Evolutionary conservation across 2,329 filamentous ascomycete genomes (phyloP), one percentile per base, ranked within the genome.

Genomic region (Ophiocordyceps robertsii): DNA sequence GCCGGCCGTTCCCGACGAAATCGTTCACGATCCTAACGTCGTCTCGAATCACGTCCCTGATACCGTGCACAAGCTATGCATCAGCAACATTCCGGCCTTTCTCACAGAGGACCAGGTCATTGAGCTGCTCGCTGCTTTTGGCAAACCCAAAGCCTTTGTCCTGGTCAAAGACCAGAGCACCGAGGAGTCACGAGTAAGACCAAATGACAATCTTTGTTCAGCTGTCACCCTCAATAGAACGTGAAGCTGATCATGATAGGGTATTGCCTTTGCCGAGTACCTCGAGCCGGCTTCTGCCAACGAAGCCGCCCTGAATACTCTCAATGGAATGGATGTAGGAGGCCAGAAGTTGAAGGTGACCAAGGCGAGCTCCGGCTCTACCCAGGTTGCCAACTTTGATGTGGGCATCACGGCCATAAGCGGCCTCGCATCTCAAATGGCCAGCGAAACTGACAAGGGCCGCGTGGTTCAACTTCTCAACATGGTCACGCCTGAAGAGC

Each of bases 321-420:
- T 98, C 29, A 90, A 96, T 54, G 85, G 84, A 30, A 95, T 98
- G 82, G 85, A 92, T 50, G 77, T 98, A 13, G 89, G 86, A 35
- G 89, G 94, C 47, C 82, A 83, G 54, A 78, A 82, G 53, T 73
- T 98, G 43, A 90, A 83, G 66, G 88, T 95, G 31, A 72, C 77
- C 50, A 86, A 89, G 56, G 93, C 92, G 29, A 94, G 89, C 61
- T 84, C 95, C 50, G 92, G 92, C 52, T 82, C 87, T 47, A 90
- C 88, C n/a, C 92, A 98, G 61, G 88, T 88, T 19, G 74, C 85
- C 38, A 88, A 88, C 48, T 75, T 94, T 35, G 92, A 98, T 56
- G 93, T 95, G 73, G 87, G 90, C 43, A 90, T 98, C 48, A 93
- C 92, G 53, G 92, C 92, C 48, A 96, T 98, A 80, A 94, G 89